phyloP scores from a whole-genome alignment of 2,329 filamentous ascomycete genomes.

The Hypoxylon sp. region DNA sequence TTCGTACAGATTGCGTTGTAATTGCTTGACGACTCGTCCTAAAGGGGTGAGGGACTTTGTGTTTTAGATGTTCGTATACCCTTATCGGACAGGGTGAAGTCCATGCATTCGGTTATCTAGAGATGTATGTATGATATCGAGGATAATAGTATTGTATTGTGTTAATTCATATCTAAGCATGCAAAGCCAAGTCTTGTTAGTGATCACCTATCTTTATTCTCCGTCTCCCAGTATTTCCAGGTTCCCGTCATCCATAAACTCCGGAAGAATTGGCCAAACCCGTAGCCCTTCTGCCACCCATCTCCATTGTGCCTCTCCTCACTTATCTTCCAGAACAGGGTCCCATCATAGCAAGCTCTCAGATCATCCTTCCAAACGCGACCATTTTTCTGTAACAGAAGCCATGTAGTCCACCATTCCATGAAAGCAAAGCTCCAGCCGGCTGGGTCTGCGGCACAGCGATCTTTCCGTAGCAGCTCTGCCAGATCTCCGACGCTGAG shows the following conservation, averaged over 20 bases:
- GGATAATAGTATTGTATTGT: too few species aligned
- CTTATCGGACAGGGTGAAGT: too few species aligned
- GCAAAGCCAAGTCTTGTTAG: too few species aligned
- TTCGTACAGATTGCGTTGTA: background rate
- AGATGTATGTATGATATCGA: too few species aligned
- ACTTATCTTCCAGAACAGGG: conserved; percentile 30
- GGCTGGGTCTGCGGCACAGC: conserved; percentile 31
- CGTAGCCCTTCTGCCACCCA: conserved; percentile 23
- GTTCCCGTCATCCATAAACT: conserved; percentile 17
- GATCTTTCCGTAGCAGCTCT: conserved; percentile 17
- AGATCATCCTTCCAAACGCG: conserved; percentile 29
- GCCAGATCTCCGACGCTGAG: conserved; percentile 16
- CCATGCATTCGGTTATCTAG: too few species aligned
- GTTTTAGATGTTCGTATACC: too few species aligned
- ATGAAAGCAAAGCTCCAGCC: conserved; percentile 34
- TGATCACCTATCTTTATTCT: too few species aligned
- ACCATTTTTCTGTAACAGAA: conserved; percentile 28
- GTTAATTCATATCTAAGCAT: too few species aligned
- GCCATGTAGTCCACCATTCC: conserved; percentile 33
- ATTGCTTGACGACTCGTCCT: too few species aligned
- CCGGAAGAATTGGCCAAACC: conserved; percentile 9
- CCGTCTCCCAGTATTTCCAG: conserved; percentile 26
- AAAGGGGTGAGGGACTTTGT: too few species aligned
- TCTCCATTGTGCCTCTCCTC: conserved; percentile 19
- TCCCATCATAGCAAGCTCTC: conserved; percentile 30